Base-by-base conservation (phyloP, 495 filamentous ascomycete species). In the Melanomma pulvis-pyrius region DNA sequence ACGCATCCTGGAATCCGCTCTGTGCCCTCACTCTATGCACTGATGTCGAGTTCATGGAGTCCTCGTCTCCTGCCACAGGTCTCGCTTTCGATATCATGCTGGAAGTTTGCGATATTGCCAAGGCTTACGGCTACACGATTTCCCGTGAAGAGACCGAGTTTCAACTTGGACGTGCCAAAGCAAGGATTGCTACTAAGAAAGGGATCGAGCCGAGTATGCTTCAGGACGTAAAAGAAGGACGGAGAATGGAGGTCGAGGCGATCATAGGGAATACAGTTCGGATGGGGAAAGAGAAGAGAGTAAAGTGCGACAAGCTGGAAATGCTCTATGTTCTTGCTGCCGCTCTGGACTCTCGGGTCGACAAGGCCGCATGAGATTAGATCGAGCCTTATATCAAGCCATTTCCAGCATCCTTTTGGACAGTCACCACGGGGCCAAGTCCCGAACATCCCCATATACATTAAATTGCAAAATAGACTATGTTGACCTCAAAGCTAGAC, bases 181-280 rank as follows among this genome's bases (percentile, higher is more conserved):
- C 50, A 15, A 67, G 82, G 19, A 70, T 74, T 41, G 60, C 60
- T 1, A 73, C 69, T 1, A 77, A 77, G 13, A 74, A 76, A 17
- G 79, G 77, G 3, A 74, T 79, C 11, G 79, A 82, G 71, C 74
- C 78, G 39, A 82, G 80, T 59, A 84, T 84, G 82, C 62, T 81
- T 62, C 71, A 78, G 34, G 81, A 83, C 74, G 77, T 78, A 49
- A 67, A 75, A 29, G 70, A 63, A 34, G 74, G 72, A 0, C 73
- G 76, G 58, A 65, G 64, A 1, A 74, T 84, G 71, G 82, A 84
- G 73, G 77, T 81, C 9, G 83, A 84, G 69, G 80, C 80, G 26
- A 83, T 86, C 64, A 63, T 84, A n/a, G 82, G 82, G 5, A 83
- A 81, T 74, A 70, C 75, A 3, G 75, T 84, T 11, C 74, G 74